Base-by-base conservation (phyloP, 2,329 filamentous ascomycete genomes). In the Curvularia spicifera region DNA sequence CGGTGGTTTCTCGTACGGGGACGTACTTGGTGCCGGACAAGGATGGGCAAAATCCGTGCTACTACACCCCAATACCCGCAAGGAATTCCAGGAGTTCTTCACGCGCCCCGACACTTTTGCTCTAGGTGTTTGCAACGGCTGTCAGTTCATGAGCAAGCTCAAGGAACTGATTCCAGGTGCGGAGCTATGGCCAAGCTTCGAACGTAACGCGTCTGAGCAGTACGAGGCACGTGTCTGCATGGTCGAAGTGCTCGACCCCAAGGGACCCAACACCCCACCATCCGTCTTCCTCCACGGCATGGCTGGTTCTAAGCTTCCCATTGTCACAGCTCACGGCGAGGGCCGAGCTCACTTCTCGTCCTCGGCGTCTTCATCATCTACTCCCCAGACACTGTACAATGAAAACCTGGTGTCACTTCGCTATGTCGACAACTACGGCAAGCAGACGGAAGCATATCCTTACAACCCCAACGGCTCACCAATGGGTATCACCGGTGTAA, bases 11-110 rank as follows among this genome's bases (percentile, higher is more conserved):
- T 96, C 91, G 15, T 98, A 97, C 75, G 93, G 93, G 67, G 91
- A 94, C 68, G 91, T 94, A 37, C 85, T 98, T 0, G 95, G 94
- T 58, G 95, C 95, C n/a, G 95, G 95, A 52, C 90, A 94, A 71
- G 95, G 95, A 43, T 99, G 95, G 95, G 92, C 95, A 4, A 93
- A 96, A 79, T 94, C 91, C 1, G 93, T 98, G 39, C 85, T 98
- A 18, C 85, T 96, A 76, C 92, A 98, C 78, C 85, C 85, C 24
- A 81, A 89, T 56, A 89, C 89, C 42, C 87, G 93, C 42, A 83
- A 84, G 56, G 90, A 94, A 67, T 97, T 98, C 79, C 82, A 89
- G 70, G 78, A 81, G 48, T 98, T 97, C 84, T 98, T 98, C 80
- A 84, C 88, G 65, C 87, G 95, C 29, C 85, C 88, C 4, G 92